Evolutionary conservation across 768 basidiomycete species (phyloP).

Genomic region (Trametes meyenii): DNA sequence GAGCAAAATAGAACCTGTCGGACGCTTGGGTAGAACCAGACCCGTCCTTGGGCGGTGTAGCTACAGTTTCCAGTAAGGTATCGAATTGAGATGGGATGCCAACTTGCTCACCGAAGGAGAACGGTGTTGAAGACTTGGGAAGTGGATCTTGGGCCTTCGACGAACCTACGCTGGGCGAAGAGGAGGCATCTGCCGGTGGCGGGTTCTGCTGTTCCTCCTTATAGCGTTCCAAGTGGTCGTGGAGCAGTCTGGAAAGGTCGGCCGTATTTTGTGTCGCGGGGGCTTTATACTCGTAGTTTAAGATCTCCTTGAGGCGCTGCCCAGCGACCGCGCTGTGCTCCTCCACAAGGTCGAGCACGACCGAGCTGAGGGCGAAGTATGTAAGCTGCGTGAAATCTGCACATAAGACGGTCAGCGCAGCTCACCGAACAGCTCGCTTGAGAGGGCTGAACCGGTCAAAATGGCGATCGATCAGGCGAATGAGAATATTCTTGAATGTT

Average conservation of each 20-base stretch:
- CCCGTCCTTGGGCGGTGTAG: too few species aligned
- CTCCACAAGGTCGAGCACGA: neutral
- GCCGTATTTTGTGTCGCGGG: neutral
- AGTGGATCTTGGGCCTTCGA: too few species aligned
- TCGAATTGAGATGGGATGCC: too few species aligned
- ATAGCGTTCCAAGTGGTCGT: too few species aligned
- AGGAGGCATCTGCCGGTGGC: too few species aligned
- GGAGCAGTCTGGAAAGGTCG: neutral
- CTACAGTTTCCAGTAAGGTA: too few species aligned
- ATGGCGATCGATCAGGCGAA: slow-evolving; percentile 33
- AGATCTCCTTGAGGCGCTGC: neutral
- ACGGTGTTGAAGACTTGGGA: too few species aligned
- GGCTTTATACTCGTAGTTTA: slow-evolving; percentile 4
- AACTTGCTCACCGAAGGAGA: too few species aligned
- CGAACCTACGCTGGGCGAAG: too few species aligned
- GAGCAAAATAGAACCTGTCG: too few species aligned
- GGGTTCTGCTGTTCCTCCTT: too few species aligned
- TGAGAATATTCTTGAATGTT: slow-evolving; percentile 36
- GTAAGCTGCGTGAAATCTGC: neutral
- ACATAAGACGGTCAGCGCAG: neutral
- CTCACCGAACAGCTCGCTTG: neutral
- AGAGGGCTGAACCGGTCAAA: slow-evolving; percentile 41
- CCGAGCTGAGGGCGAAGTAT: neutral
- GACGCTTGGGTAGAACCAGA: too few species aligned
- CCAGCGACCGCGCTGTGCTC: neutral